Conservation (phyloP, 495 filamentous ascomycete genomes). For the Tuber brumale region DNA sequence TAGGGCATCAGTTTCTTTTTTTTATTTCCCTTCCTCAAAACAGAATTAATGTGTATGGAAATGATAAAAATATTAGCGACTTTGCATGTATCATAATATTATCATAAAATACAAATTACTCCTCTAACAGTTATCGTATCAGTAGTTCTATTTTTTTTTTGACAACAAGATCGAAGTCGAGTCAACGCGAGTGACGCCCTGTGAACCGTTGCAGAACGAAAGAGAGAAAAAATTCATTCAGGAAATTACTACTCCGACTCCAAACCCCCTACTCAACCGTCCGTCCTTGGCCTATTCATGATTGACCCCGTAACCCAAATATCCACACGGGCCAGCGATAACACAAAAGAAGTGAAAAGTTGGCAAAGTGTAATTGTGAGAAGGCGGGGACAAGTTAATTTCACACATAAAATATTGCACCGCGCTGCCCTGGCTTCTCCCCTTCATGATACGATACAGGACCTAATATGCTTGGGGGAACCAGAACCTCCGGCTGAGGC, state of each 20-base stretch:
- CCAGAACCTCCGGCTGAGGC: background rate
- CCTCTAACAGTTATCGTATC: background rate
- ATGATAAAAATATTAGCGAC: background rate
- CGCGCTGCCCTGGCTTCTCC: background rate
- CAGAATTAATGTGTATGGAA: background rate
- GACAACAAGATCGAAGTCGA: background rate
- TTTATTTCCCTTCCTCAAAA: background rate
- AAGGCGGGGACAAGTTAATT: background rate
- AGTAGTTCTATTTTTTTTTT: background rate
- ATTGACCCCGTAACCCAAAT: background rate
- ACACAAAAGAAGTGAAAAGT: background rate
- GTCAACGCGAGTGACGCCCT: background rate
- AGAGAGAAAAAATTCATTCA: background rate
- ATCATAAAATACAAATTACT: background rate
- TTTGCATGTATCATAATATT: background rate
- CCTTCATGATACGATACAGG: background rate
- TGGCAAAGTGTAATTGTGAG: background rate
- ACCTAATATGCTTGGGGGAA: background rate
- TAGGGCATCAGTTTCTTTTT: background rate
- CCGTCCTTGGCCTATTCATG: background rate
- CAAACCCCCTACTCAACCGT: background rate
- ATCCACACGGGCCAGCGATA: background rate
- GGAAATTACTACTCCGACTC: slow-evolving; percentile 2
- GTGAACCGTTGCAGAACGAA: background rate
- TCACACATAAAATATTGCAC: background rate